Conservation (phyloP, 2,329 filamentous ascomycete species). For the Paradendryphiella salina region DNA sequence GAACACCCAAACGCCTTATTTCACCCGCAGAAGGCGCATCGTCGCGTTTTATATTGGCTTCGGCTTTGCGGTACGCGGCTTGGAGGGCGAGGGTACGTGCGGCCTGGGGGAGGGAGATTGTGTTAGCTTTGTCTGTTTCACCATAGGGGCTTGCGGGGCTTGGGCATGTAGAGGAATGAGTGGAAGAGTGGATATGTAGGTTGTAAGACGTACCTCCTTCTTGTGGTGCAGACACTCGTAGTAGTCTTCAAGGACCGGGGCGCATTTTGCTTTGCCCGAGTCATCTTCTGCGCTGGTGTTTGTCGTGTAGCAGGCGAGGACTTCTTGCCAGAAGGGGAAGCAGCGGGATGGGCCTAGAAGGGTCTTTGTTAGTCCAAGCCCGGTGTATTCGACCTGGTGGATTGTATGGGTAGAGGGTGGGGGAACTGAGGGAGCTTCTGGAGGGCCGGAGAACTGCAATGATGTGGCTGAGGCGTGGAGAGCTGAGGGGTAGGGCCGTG, state of each 20-base stretch:
- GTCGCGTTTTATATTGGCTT: constrained; percentile 74
- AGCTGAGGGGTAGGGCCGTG: background rate
- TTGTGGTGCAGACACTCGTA: constrained; percentile 98
- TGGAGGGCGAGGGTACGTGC: constrained; percentile 79
- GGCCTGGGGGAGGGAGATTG: constrained; percentile 58
- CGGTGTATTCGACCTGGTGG: too few relatives aligned
- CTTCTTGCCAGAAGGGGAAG: constrained; percentile 99
- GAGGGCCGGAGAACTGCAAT: background rate
- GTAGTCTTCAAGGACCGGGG: constrained; percentile 87
- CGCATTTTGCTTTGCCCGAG: constrained; percentile 84
- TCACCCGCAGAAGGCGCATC: constrained; percentile 80
- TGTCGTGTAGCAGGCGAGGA: constrained; percentile 96
- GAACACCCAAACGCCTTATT: constrained; percentile 82
- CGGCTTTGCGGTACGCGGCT: constrained; percentile 77
- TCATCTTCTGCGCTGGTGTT: constrained; percentile 81
- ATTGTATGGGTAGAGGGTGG: background rate
- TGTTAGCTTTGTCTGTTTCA: background rate
- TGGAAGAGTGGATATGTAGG: background rate
- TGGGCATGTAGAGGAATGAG: too few relatives aligned
- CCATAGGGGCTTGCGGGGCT: too few relatives aligned
- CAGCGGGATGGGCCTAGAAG: constrained; percentile 71
- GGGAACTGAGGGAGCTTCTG: background rate
- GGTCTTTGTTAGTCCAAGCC: background rate
- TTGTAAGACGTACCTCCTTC: constrained; percentile 76
- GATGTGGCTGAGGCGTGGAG: background rate